These are phyloP conservation scores for Calonectria pteridis DNA, from an alignment of 2,329 filamentous ascomycete genomes.

Conservation along the genomic window DNA sequence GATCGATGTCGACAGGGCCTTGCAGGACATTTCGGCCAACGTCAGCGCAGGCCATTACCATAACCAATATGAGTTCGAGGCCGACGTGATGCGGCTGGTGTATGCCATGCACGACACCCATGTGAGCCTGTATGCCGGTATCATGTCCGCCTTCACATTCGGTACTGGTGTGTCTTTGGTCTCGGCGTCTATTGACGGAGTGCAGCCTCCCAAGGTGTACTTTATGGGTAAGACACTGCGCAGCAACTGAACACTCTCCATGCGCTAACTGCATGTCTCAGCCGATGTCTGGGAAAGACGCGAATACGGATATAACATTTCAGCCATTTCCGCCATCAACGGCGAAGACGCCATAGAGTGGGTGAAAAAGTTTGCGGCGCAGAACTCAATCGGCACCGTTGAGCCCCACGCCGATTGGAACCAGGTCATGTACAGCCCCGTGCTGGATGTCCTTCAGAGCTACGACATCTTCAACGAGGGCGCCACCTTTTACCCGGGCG, in stretches of 20 bases:
- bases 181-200: not conserved
- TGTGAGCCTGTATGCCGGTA: not conserved
- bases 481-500: not conserved
- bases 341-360: not conserved
- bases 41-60: not conserved
- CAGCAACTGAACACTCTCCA: not conserved
- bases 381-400: not conserved
- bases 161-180: not conserved
- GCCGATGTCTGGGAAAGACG: not conserved
- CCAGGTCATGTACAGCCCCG: not conserved
- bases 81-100: not conserved
- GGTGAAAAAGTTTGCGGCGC: not conserved
- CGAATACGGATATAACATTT: not conserved
- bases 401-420: slow-evolving; percentile 6
- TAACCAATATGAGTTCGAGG: not conserved
- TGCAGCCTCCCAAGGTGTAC: not conserved
- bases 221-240: not conserved
- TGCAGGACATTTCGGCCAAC: not conserved
- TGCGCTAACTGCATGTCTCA: not conserved
- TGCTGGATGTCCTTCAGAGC: not conserved
- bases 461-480: not conserved
- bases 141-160: not conserved
- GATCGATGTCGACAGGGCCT: not conserved
- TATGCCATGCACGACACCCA: not conserved
- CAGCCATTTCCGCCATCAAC: not conserved